Evolutionary conservation across 257 asterid genomes (phyloP), one percentile per base, ranked within the genome.

Genomic region (Orobanche coerulescens): DNA sequence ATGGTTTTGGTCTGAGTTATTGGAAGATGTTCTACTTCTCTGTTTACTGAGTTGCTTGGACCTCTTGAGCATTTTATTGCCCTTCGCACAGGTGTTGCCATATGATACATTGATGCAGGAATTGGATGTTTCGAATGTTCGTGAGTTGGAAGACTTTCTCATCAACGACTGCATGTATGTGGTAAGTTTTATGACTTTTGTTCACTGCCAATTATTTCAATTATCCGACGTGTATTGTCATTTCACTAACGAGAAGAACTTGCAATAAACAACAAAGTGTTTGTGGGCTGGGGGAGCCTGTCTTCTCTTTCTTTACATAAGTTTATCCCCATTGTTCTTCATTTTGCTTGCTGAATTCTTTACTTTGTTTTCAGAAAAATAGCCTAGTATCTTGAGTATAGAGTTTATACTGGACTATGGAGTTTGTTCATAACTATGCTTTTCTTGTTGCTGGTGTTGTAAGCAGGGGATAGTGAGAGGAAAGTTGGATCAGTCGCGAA

Each of bases 401-500:
- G 59, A 61, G 46, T 37, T 46, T 28, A 43, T 36, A 33, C 43
- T 54, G 59, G 58, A 50, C 33, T 40, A 46, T n/a, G n/a, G n/a
- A 58, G 28, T 54, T 16, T 13, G 13, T 12, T 30, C 49, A 39
- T 14, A 8, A 19, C 6, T 48, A 4, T n/a, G 26, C 65, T 65
- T 47, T 65, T 69, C 34, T 68, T 58, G 13, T 61, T 57, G 36
- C 48, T 68, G 46, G 56, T 59, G 26, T 48, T 66, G 9, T 76
- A 70, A 54, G 65, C 74, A 92, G 98, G 98, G 98, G 47, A 88
- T 92, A 58, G 86, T 92, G 40, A 82, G 94, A 78, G 98, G 98
- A 66, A 92, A 92, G 82, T 85, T 92, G 82, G 97, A 92, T 75
- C 98, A 92, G 78, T 66, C 78, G 79, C 85, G 88, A 51, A 88